These are phyloP conservation scores for Psidium guajava DNA, from an alignment of 345 rosid species.

Conservation along the genomic window DNA sequence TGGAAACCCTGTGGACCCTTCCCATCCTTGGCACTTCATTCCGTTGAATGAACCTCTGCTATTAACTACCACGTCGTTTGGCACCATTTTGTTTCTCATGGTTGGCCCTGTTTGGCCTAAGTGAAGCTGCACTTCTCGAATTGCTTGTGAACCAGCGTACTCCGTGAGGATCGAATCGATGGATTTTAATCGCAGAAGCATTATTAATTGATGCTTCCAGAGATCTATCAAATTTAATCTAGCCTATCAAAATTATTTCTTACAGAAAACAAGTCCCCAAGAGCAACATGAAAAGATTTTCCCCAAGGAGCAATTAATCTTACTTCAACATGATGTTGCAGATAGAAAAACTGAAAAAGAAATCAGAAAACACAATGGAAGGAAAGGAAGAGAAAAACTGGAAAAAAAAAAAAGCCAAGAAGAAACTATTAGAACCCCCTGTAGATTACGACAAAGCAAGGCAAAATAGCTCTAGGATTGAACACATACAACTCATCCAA, in stretches of 20 bases:
- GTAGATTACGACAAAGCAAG: conserved; percentile 78
- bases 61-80: background rate
- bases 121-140: background rate
- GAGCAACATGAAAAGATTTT: background rate
- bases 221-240: background rate
- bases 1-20: background rate
- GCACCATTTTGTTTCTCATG: background rate
- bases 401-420: too few relatives aligned
- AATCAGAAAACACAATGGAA: background rate
- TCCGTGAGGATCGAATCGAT: background rate
- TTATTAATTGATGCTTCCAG: background rate
- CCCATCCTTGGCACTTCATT: background rate
- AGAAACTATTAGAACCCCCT: conserved; percentile 19
- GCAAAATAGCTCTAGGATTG: conserved; percentile 58
- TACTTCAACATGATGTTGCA: background rate
- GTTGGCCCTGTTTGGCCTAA: background rate
- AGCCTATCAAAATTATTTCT: background rate
- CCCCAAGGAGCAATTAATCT: background rate
- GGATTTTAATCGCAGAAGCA: background rate
- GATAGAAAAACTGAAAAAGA: background rate
- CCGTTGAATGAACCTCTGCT: background rate
- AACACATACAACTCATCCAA: conserved; percentile 60
- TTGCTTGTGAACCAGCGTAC: background rate
- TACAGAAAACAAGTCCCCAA: background rate
- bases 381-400: background rate